phyloP scores from a whole-genome alignment of 1,139 yeast species.

The Blastobotrys malaysiensis region DNA sequence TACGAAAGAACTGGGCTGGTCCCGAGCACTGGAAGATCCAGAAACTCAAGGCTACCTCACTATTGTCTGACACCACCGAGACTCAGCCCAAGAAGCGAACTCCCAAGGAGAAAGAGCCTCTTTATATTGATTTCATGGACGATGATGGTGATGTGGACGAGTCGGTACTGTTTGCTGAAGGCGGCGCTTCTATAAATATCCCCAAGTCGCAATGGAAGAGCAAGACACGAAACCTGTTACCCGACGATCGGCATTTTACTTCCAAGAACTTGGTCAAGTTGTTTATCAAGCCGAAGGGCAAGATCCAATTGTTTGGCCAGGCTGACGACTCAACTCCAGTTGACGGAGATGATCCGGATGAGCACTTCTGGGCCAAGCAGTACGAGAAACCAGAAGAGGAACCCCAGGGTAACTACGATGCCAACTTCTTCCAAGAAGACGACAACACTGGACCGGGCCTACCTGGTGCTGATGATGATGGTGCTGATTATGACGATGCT shows the following conservation, averaged over 20 bases:
- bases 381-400: conserved; percentile 37
- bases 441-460: conserved; percentile 12
- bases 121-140: conserved; percentile 48
- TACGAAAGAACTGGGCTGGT: conserved; percentile 78
- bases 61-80: conserved; percentile 17
- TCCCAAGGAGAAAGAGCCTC: conserved; percentile 36
- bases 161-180: conserved; percentile 47
- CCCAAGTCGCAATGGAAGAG: conserved; percentile 42
- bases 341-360: conserved; percentile 39
- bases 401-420: conserved; percentile 39
- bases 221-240: conserved; percentile 48
- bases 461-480: conserved; percentile 21
- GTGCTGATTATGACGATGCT: conserved; percentile 13
- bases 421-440: conserved; percentile 41
- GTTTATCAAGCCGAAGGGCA: conserved; percentile 58
- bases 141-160: conserved; percentile 43
- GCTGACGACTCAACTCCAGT: conserved; percentile 5
- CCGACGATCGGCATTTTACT: conserved; percentile 69
- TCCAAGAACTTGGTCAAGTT: conserved; percentile 63
- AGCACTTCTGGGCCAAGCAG: conserved; percentile 64
- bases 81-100: conserved; percentile 23
- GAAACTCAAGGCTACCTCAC: conserved; percentile 41
- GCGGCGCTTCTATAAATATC: conserved; percentile 37
- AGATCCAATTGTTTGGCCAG: conserved; percentile 13
- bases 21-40: conserved; percentile 91